Conservation (phyloP, 1,284 basidiomycete species). For the Caloboletus inedulis region DNA sequence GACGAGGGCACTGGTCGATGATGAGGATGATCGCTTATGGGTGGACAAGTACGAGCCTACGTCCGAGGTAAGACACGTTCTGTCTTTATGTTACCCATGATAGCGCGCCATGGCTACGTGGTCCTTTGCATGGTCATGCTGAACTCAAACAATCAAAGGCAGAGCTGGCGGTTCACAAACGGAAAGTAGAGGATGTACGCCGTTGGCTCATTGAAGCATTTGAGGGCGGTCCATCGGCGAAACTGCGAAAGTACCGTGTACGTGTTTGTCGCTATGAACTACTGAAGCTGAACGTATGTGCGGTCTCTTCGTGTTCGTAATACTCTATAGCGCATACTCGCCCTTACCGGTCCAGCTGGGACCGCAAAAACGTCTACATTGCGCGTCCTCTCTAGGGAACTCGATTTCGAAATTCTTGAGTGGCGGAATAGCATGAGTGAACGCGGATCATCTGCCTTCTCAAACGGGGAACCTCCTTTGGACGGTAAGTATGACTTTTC, state of each 20-base stretch:
- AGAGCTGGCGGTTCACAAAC: slow-evolving; percentile 86
- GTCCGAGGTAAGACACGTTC: slow-evolving; percentile 49
- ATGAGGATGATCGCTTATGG: slow-evolving; percentile 60
- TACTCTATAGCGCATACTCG: slow-evolving; percentile 67
- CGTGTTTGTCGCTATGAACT: slow-evolving; percentile 20
- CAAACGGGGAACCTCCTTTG: not conserved
- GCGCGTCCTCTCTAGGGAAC: slow-evolving; percentile 69
- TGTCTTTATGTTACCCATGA: slow-evolving; percentile 1
- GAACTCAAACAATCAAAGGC: slow-evolving; percentile 40
- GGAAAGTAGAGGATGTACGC: slow-evolving; percentile 82
- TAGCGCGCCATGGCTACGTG: not conserved
- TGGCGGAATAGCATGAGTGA: slow-evolving; percentile 72
- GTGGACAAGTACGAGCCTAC: slow-evolving; percentile 73
- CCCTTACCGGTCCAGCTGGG: slow-evolving; percentile 87
- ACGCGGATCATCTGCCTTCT: slow-evolving; percentile 7
- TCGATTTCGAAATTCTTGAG: slow-evolving; percentile 82
- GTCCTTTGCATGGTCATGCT: not conserved
- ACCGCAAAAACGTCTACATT: slow-evolving; percentile 88
- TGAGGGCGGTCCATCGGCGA: slow-evolving; percentile 61
- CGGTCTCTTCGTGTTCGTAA: not conserved
- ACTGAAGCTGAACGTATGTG: not conserved
- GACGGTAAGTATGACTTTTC: slow-evolving; percentile 10
- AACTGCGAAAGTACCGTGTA: slow-evolving; percentile 76
- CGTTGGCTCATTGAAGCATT: slow-evolving; percentile 86
- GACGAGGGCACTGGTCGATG: not conserved